Percentiles rank a stretch among this genome's conserved stretches.
Evolutionary conservation across 768 basidiomycete genomes (phyloP).

Genomic region (Chalciporus pseudorubinellus): DNA sequence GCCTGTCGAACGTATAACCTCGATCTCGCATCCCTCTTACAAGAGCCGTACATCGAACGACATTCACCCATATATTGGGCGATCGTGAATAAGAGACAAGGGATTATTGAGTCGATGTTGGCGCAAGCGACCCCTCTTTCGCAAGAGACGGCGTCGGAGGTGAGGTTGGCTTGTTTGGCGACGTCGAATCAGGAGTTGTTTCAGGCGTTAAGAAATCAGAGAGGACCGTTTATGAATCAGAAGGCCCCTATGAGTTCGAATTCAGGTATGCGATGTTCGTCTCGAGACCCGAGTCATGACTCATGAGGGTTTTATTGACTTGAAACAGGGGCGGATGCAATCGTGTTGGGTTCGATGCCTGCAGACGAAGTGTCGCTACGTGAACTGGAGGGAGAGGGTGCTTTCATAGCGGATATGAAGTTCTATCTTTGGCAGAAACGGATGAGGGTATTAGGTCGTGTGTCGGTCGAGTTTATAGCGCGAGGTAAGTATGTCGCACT

Average conservation of each 20-base stretch:
- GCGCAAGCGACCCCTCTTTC: conserved; percentile 47
- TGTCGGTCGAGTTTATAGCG: conserved; percentile 66
- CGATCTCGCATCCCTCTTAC: conserved; percentile 53
- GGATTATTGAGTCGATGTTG: conserved; percentile 50
- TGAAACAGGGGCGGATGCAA: conserved; percentile 44
- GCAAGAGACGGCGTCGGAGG: conserved; percentile 49
- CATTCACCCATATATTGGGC: conserved; percentile 75
- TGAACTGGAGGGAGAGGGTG: conserved; percentile 47
- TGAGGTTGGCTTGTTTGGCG: conserved; percentile 61
- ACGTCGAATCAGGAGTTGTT: conserved; percentile 26
- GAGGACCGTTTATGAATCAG: conserved; percentile 7
- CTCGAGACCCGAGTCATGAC: no score
- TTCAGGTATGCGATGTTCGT: conserved; percentile 6
- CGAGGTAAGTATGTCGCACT: conserved; percentile 31
- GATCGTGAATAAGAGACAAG: conserved; percentile 50
- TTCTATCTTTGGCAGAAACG: conserved; percentile 65
- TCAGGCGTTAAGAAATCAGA: conserved; percentile 20
- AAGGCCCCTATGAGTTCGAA: conserved; percentile 12
- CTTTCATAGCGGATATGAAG: conserved; percentile 46
- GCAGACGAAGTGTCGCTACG: conserved; percentile 56
- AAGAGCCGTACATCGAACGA: conserved; percentile 60
- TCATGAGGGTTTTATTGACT: not conserved
- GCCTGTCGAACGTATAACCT: conserved; percentile 52
- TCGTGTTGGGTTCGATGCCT: conserved; percentile 42
- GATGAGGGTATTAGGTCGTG: conserved; percentile 59